A percentile compares a stretch with the other conserved stretches of the same genome.
Conservation (phyloP, 768 basidiomycete species). For the Lentinula boryana region DNA sequence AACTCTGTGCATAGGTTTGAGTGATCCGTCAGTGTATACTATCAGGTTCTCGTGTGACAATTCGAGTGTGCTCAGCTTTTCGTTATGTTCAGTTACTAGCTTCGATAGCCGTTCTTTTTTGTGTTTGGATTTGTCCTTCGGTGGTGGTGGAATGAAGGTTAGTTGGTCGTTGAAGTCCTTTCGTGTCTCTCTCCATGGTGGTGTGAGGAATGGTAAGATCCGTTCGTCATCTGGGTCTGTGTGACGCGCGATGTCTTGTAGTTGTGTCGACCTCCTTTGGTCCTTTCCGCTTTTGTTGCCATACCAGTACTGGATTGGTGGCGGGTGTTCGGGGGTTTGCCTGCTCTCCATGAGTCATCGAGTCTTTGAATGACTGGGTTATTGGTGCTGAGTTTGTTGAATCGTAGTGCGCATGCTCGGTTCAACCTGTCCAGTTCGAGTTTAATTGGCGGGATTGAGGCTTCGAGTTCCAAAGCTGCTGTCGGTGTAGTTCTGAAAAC, state of each 20-base stretch:
- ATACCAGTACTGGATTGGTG: constrained; percentile 1
- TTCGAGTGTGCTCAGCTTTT: not conserved
- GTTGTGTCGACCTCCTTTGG: not conserved
- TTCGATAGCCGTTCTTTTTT: not conserved
- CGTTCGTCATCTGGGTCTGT: not conserved
- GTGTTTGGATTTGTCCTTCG: not conserved
- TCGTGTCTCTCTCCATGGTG: not conserved
- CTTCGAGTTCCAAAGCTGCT: constrained; percentile 17
- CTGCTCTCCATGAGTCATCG: not conserved
- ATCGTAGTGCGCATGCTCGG: not conserved
- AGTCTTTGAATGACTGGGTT: constrained; percentile 12
- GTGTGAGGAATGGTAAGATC: not conserved
- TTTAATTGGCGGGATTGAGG: constrained; percentile 13
- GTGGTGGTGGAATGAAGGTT: not conserved
- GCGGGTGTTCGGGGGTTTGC: constrained; percentile 4
- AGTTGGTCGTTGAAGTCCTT: not conserved
- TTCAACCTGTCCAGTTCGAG: constrained; percentile 1
- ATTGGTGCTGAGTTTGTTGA: constrained; percentile 2
- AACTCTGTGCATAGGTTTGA: not conserved
- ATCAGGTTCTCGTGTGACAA: not conserved
- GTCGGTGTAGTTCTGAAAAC: constrained; percentile 19
- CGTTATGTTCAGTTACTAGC: not conserved
- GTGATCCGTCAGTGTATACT: not conserved
- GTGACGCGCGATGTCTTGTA: not conserved
- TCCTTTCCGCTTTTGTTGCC: not conserved